Evolutionary conservation across 441 rosid genomes (phyloP).

Genomic region (Raphanus hybrid): DNA sequence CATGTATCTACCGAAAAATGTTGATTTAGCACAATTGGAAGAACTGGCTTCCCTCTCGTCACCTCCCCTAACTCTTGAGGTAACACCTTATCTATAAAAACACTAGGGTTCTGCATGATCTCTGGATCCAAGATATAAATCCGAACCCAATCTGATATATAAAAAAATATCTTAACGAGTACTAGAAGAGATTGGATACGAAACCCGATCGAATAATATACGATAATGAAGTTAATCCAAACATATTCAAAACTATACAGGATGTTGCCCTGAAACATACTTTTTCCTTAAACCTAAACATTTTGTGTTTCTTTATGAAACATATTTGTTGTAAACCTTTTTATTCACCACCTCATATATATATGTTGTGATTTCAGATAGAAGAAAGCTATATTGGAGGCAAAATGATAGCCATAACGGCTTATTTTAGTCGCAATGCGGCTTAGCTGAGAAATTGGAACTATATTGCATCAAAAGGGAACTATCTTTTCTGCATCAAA

Average conservation of each 20-base stretch:
- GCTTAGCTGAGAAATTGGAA: constrained; percentile 5
- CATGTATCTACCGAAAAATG: constrained; percentile 37
- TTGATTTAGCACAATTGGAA: constrained; percentile 36
- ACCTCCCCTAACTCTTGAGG: constrained; percentile 39
- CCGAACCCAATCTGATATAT: background rate
- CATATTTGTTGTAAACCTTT: background rate
- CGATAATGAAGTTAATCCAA: background rate
- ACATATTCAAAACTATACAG: background rate
- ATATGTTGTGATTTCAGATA: constrained; percentile 30
- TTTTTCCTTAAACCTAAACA: background rate
- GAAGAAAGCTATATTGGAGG: constrained; percentile 38
- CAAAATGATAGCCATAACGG: constrained; percentile 31
- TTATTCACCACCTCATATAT: background rate
- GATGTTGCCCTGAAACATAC: background rate
- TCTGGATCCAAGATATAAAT: background rate
- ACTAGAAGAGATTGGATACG: background rate
- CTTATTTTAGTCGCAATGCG: constrained; percentile 27
- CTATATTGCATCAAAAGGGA: background rate
- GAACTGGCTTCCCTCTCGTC: constrained; percentile 40
- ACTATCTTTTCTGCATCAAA: background rate
- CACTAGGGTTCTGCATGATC: background rate
- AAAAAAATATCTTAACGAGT: background rate
- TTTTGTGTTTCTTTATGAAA: background rate
- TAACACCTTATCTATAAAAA: background rate
- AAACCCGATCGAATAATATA: background rate